Conservation (phyloP, 2,329 filamentous ascomycete species). For the Trichophyton rubrum region DNA sequence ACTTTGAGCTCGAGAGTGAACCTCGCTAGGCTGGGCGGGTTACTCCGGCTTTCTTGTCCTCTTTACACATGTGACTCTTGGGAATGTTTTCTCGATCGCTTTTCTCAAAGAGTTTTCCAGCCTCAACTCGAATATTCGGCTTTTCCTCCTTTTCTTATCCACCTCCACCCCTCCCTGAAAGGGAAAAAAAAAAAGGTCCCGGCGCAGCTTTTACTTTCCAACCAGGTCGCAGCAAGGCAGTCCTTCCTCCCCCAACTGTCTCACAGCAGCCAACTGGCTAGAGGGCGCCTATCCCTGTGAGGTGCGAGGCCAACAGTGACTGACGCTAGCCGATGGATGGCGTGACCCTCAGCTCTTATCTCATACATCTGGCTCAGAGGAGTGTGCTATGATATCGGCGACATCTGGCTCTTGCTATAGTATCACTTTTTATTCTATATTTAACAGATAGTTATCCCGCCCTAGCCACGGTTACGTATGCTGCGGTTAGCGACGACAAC, state of each 20-base stretch:
- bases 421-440: too few species aligned
- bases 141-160: neutral
- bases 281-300: neutral
- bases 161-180: too few species aligned
- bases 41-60: neutral
- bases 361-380: neutral
- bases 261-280: neutral
- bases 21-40: neutral
- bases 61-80: neutral
- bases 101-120: neutral
- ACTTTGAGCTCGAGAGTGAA: neutral
- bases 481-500: too few species aligned
- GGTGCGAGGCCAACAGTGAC: neutral
- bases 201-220: neutral
- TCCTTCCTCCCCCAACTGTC: neutral
- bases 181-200: too few species aligned
- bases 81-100: neutral
- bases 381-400: neutral
- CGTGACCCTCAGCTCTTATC: neutral
- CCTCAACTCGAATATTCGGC: neutral
- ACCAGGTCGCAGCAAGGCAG: neutral
- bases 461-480: too few species aligned
- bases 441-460: too few species aligned
- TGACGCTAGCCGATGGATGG: neutral
- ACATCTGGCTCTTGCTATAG: neutral